Percentiles rank a stretch among this genome's conserved stretches.
Evolutionary conservation across 106 monocot species (phyloP).

Genomic region (Acorus calamus): DNA sequence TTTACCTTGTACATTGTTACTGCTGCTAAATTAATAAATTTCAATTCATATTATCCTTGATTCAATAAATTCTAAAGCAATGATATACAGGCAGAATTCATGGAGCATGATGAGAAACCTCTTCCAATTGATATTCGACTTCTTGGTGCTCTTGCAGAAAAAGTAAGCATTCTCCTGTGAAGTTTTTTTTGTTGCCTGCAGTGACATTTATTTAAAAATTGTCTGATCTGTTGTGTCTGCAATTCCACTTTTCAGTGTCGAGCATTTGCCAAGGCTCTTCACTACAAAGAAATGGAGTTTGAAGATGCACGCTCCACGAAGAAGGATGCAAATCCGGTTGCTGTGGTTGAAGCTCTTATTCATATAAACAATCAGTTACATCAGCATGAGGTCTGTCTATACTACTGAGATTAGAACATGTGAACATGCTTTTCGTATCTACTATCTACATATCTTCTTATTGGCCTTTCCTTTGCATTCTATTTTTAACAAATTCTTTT

Average conservation of each 20-base stretch:
- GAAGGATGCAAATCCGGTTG: constrained; percentile 93
- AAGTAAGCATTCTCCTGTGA: constrained; percentile 31
- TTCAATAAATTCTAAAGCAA: no score
- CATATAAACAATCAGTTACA: constrained; percentile 99
- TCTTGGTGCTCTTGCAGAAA: constrained; percentile 97
- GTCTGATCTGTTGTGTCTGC: not conserved
- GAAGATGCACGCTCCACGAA: constrained; percentile 91
- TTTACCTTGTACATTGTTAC: not conserved
- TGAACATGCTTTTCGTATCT: no score
- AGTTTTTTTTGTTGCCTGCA: not conserved
- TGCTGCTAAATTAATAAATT: no score
- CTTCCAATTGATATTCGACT: constrained; percentile 99
- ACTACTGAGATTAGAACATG: no score
- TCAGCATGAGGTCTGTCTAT: constrained; percentile 78
- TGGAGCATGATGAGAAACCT: constrained; percentile 98
- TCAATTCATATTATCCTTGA: no score
- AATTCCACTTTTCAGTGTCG: constrained; percentile 52
- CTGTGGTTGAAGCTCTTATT: constrained; percentile 95
- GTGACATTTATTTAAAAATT: no score
- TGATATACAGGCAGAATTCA: constrained; percentile 81
- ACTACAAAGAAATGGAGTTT: constrained; percentile 99
- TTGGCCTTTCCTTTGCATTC: not conserved
- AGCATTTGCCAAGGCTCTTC: constrained; percentile 97
- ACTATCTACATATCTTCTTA: not conserved
- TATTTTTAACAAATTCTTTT: not conserved